Percentiles rank a stretch among this genome's conserved stretches.
Conservation (phyloP, 2,329 filamentous ascomycete genomes). For the Cladobotryum mycophilum region DNA sequence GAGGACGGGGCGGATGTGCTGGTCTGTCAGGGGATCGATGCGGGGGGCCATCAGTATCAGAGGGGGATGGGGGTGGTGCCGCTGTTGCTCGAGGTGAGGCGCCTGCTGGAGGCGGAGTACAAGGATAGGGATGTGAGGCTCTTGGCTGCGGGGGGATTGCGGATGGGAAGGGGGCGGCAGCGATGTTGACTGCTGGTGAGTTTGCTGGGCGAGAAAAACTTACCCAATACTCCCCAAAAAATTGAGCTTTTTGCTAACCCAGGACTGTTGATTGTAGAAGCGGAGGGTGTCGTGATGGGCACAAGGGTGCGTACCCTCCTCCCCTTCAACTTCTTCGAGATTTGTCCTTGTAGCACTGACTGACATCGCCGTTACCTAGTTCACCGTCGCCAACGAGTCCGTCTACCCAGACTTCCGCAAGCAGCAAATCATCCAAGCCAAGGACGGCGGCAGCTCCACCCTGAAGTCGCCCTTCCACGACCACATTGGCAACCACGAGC, state of each 20-base stretch:
- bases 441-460: constrained; percentile 39
- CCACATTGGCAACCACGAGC: constrained; percentile 27
- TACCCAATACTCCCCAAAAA: too few species aligned
- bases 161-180: constrained; percentile 49
- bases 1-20: constrained; percentile 49
- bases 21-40: constrained; percentile 58
- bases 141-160: constrained; percentile 56
- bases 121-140: constrained; percentile 31
- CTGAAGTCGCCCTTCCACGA: constrained; percentile 43
- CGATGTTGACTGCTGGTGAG: constrained; percentile 48
- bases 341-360: not conserved
- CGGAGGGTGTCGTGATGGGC: constrained; percentile 39
- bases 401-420: constrained; percentile 35
- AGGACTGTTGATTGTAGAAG: constrained; percentile 25
- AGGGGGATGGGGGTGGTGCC: constrained; percentile 48
- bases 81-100: constrained; percentile 51
- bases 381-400: constrained; percentile 39
- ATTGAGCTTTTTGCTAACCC: constrained; percentile 7
- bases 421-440: constrained; percentile 33
- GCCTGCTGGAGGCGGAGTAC: constrained; percentile 37
- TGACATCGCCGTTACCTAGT: constrained; percentile 26
- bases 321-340: not conserved
- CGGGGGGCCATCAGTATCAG: constrained; percentile 56
- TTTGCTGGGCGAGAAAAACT: not conserved
- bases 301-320: constrained; percentile 28